phyloP scores from a whole-genome alignment of 2,329 filamentous ascomycete genomes.

The Scopulariopsis brevicaulis region DNA sequence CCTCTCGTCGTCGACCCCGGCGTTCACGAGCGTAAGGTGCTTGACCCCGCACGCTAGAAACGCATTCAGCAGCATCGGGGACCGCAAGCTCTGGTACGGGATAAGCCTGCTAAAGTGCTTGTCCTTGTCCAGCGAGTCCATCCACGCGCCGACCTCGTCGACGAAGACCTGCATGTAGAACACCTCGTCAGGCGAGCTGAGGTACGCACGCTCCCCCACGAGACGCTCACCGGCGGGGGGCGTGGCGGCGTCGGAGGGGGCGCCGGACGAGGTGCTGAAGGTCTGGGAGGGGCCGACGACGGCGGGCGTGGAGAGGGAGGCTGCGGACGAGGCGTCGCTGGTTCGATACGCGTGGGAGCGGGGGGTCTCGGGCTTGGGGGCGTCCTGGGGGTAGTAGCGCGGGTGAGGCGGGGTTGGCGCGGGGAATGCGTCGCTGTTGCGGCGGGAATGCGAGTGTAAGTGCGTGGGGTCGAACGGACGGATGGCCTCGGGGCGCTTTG shows the following conservation, averaged over 20 bases:
- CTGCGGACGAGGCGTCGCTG: constrained; percentile 25
- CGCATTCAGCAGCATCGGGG: constrained; percentile 82
- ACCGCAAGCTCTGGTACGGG: constrained; percentile 71
- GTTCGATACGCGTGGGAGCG: constrained; percentile 12
- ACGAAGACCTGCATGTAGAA: constrained; percentile 89
- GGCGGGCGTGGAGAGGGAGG: constrained; percentile 24
- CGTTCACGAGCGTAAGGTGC: constrained; percentile 62
- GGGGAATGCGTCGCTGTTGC: background rate
- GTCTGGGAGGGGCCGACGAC: constrained; percentile 4
- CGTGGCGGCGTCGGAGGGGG: constrained; percentile 13
- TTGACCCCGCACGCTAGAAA: constrained; percentile 81
- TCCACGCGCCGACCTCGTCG: constrained; percentile 83
- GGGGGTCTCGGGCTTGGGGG: background rate
- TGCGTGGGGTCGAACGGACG: background rate
- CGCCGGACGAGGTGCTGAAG: constrained; percentile 4
- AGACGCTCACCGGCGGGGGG: constrained; percentile 23
- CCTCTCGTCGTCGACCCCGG: constrained; percentile 61
- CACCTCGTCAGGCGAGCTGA: constrained; percentile 67
- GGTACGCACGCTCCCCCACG: constrained; percentile 42
- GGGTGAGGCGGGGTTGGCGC: background rate
- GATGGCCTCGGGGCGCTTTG: background rate
- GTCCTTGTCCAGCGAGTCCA: constrained; percentile 79
- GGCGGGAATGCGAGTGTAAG: background rate
- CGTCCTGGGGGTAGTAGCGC: background rate
- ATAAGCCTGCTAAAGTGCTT: constrained; percentile 80